phyloP scores from a whole-genome alignment of 345 rosid species.

The Geranium brycei region DNA sequence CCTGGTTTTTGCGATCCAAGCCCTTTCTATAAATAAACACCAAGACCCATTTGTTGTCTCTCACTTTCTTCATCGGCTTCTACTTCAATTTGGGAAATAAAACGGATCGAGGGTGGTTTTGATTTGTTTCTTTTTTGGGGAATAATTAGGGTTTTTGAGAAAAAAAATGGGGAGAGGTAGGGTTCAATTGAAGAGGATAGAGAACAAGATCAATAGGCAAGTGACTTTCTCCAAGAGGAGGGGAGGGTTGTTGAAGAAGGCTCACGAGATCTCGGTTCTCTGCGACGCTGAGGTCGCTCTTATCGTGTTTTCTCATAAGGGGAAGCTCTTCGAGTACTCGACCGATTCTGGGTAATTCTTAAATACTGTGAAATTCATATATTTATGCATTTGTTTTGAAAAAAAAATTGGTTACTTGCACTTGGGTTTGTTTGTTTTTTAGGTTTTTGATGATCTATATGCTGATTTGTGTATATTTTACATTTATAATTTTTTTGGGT shows the following conservation, averaged over 20 bases:
- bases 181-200: slow-evolving; percentile 80
- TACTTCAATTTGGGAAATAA: neutral
- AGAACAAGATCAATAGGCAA: slow-evolving; percentile 70
- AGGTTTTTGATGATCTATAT: too few species aligned
- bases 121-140: slow-evolving; percentile 14
- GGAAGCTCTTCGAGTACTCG: slow-evolving; percentile 65
- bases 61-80: neutral
- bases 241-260: slow-evolving; percentile 65
- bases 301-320: slow-evolving; percentile 68
- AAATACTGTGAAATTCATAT: too few species aligned
- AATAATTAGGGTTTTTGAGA: slow-evolving; percentile 25
- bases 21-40: slow-evolving; percentile 20
- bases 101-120: slow-evolving; percentile 2
- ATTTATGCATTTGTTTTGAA: too few species aligned
- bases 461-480: too few species aligned
- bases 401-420: too few species aligned
- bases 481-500: too few species aligned
- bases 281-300: slow-evolving; percentile 73
- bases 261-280: slow-evolving; percentile 70
- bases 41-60: neutral
- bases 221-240: slow-evolving; percentile 72
- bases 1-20: neutral
- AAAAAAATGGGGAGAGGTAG: slow-evolving; percentile 61
- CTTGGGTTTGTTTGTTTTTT: too few species aligned
- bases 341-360: slow-evolving; percentile 40